phyloP scores from a whole-genome alignment of 805 yeast species.

The Candida patagonica region DNA sequence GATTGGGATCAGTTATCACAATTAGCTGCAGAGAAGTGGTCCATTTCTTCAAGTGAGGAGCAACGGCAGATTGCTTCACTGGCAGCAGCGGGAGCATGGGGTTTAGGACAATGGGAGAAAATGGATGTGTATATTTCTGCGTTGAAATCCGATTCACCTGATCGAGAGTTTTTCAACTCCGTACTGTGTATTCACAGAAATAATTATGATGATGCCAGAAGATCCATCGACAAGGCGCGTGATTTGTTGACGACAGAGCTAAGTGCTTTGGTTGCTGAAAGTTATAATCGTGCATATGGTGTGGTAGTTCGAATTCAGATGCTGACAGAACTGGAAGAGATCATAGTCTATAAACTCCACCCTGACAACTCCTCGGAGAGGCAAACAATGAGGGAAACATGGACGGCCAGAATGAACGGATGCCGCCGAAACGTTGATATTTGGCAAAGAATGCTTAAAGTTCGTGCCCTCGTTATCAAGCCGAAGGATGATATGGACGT shows the following conservation, averaged over 20 bases:
- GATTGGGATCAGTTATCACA: constrained; percentile 93
- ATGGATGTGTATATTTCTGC: constrained; percentile 87
- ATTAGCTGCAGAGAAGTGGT: constrained; percentile 83
- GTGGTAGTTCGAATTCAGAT: constrained; percentile 95
- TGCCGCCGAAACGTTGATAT: constrained; percentile 96
- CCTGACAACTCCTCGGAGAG: constrained; percentile 79
- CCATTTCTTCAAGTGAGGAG: constrained; percentile 56
- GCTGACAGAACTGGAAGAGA: constrained; percentile 94
- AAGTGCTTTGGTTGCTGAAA: constrained; percentile 89
- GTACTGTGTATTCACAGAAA: constrained; percentile 77
- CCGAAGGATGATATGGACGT: constrained; percentile 96
- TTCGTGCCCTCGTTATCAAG: constrained; percentile 82
- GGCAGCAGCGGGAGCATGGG: constrained; percentile 99
- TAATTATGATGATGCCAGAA: constrained; percentile 71
- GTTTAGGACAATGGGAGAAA: constrained; percentile 91
- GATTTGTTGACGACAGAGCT: constrained; percentile 87
- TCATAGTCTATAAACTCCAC: constrained; percentile 75
- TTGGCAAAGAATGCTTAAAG: constrained; percentile 96
- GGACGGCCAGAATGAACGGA: constrained; percentile 88
- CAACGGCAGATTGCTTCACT: constrained; percentile 85
- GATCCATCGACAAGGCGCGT: constrained; percentile 74
- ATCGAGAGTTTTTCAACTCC: constrained; percentile 90
- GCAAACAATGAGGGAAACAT: constrained; percentile 72
- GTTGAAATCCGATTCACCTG: constrained; percentile 89
- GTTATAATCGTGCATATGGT: constrained; percentile 92